These are phyloP conservation scores for Lagenaria siceraria DNA, from an alignment of 306 rosid species.

Conservation along the genomic window DNA sequence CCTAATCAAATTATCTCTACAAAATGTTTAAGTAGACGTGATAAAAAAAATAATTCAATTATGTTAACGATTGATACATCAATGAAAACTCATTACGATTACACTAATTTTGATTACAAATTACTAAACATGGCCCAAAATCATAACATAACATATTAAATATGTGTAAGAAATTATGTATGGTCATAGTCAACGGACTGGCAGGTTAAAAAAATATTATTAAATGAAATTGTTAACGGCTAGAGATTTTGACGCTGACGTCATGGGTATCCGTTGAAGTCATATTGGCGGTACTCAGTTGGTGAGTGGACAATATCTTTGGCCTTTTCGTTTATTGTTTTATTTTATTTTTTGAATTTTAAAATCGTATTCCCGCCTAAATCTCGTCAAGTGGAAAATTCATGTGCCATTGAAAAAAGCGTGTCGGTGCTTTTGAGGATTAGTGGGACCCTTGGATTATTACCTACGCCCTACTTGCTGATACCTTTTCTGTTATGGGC, in stretches of 20 bases:
- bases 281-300: neutral
- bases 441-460: neutral
- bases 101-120: too few relatives aligned
- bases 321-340: neutral
- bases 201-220: neutral
- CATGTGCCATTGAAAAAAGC: neutral
- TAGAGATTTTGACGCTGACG: neutral
- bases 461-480: neutral
- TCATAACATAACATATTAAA: too few relatives aligned
- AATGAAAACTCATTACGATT: too few relatives aligned
- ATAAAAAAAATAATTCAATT: too few relatives aligned
- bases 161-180: too few relatives aligned
- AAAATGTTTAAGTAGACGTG: too few relatives aligned
- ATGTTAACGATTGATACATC: too few relatives aligned
- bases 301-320: neutral
- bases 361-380: neutral
- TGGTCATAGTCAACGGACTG: neutral
- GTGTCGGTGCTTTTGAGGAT: neutral
- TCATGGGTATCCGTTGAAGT: neutral
- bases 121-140: too few relatives aligned
- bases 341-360: neutral
- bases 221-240: neutral
- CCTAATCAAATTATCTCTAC: too few relatives aligned
- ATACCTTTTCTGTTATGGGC: neutral
- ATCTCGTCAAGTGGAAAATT: neutral